Base-by-base conservation (phyloP, 306 rosid species). In the Cucurbita argyrosperma region DNA sequence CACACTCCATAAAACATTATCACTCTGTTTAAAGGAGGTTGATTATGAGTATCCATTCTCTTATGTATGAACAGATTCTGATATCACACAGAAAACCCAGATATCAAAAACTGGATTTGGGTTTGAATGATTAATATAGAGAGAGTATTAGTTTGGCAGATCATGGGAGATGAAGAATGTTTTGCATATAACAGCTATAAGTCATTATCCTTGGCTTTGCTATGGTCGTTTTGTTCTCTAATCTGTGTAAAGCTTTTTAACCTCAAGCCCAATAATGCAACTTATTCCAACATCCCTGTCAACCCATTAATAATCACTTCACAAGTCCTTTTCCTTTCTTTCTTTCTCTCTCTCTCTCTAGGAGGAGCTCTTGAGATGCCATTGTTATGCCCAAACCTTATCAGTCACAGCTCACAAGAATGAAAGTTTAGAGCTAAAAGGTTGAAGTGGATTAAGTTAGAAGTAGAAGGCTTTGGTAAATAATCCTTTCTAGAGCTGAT, bases 221-320 rank as follows among this genome's bases (percentile, higher is more conserved):
- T 49, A 35, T 26, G 21, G n/a, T 6, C 21, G 4, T 69, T 70
- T 70, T 70, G 15, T 80, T 74, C 56, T 18, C 37, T 46, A 49
- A n/a, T 49, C 37, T 15, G 16, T 56, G 46, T 55, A 50, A 67
- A 45, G 37, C 40, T 49, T 59, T 71, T 57, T 49, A 54, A 59
- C 74, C 61, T 71, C 71, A 49, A 71, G 52, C 69, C 30, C 64
- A 46, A 53, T 62, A 60, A 53, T 77, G 54, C 77, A 76, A 74
- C 80, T 82, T 81, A 74, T 76, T 71, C 77, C 78, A 80, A 82
- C 78, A 87, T 88, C 90, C 77, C 76, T 75, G 71, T 90, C 89
- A 85, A 74, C 75, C 78, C 78, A 80, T 78, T 82, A 84, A 82
- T 76, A 79, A 87, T 85, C 78, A 9, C 79, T 79, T 82, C 88